A percentile compares a stretch with the other conserved stretches of the same genome.
These are phyloP conservation scores for Ascochyta viciae-villosae DNA, from an alignment of 2,329 filamentous ascomycete species.

Conservation along the genomic window DNA sequence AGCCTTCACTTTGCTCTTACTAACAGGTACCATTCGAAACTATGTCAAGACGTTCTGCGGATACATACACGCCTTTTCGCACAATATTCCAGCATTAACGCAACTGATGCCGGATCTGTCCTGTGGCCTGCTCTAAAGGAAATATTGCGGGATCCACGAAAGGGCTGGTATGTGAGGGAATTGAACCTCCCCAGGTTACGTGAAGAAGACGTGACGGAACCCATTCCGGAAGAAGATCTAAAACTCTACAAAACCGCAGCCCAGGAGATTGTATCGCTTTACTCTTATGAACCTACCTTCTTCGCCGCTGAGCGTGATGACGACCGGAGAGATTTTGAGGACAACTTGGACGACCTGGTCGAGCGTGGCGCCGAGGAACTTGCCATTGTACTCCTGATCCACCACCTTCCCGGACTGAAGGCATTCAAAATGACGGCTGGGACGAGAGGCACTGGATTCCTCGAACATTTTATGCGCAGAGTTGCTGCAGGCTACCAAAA, in stretches of 20 bases:
- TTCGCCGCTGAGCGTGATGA: not conserved
- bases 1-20: slow-evolving; percentile 23
- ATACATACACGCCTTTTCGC: slow-evolving; percentile 16
- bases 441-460: not conserved
- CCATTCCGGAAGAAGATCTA: slow-evolving; percentile 11
- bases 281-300: slow-evolving; percentile 1
- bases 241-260: slow-evolving; percentile 8
- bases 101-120: not conserved
- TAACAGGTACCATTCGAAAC: slow-evolving; percentile 11
- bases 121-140: slow-evolving; percentile 19
- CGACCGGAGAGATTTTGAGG: not conserved
- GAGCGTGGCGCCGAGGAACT: slow-evolving; percentile 6
- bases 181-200: slow-evolving; percentile 18
- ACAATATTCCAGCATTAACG: slow-evolving; percentile 11
- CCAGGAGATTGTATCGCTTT: slow-evolving; percentile 5
- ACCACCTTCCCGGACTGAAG: slow-evolving; percentile 20
- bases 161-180: slow-evolving; percentile 26
- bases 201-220: not conserved
- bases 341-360: slow-evolving; percentile 7
- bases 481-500: slow-evolving; percentile 18
- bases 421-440: slow-evolving; percentile 19
- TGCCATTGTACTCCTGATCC: slow-evolving; percentile 19
- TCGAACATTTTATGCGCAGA: slow-evolving; percentile 4
- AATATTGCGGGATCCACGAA: slow-evolving; percentile 17
- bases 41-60: slow-evolving; percentile 9